Base-by-base conservation (phyloP, 106 monocot genomes). In the Ottelia alismoides region DNA sequence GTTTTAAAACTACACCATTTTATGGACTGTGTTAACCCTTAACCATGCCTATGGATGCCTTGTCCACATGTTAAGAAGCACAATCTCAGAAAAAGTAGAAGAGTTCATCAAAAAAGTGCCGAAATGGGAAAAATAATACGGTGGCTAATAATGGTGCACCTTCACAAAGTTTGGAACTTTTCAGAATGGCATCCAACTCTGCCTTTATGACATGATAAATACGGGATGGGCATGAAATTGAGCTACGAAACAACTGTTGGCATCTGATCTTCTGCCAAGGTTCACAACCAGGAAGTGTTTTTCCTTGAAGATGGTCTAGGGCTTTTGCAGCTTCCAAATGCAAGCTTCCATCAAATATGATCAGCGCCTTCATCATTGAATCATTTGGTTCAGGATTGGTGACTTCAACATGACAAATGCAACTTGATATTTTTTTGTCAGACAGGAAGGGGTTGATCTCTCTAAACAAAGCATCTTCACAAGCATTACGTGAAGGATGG, bases 281-380 rank as follows among this genome's bases (percentile, higher is more conserved):
- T 29, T 49, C 53, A 69, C 73, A 98, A 11, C 73, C 63, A 32
- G 85, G 72, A 45, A 92, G 76, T 18, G 72, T 72, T 53, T 64
- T 82, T 49, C 98, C 85, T 69, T 80, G 53, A 14, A 98, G 72
- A 61, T 82, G 82, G 45, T 90, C 79, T 61, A 98, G 58, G 31
- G 98, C 98, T 56, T 77, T 90, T 49, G 90, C 90, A 51, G 85
- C 98, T 70, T 98, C 90, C 61, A 72, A 49, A 69, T 98, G 85
- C 49, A 98, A 57, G 54, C 72, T 79, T 45, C 85, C 82, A 69
- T 82, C 74, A 77, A 98, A 98, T 25, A 67, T 73, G 27, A 98
- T 73, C 17, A 56, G 22, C 51, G 90, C 89, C 63, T 54, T 89
- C 72, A 79, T 75, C 46, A 66, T 55, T 28, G 43, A 61, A 65